These are phyloP conservation scores for Nicotiana undulata DNA, from an alignment of 257 asterid genomes.

Conservation along the genomic window DNA sequence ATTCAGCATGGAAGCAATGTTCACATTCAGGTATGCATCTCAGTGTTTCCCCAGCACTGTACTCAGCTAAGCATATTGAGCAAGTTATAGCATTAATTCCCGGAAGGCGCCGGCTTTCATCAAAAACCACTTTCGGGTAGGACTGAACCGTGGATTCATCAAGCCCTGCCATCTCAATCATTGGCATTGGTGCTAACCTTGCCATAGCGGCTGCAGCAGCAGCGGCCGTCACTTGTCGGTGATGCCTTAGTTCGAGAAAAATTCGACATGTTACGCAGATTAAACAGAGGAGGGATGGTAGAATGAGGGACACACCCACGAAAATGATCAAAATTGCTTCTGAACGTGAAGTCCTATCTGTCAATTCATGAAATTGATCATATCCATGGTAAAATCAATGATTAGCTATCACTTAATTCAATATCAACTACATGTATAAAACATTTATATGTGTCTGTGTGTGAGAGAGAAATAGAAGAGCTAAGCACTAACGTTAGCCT, in stretches of 20 bases:
- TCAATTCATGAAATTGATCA: neutral
- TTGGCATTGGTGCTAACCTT: neutral
- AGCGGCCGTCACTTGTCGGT: neutral
- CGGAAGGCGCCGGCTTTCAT: conserved; percentile 15
- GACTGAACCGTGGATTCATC: conserved; percentile 21
- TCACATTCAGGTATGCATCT: conserved; percentile 32
- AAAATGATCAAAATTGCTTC: neutral
- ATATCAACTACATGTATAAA: neutral
- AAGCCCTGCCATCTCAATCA: conserved; percentile 5
- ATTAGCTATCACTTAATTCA: neutral
- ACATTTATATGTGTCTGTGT: neutral
- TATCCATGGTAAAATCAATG: neutral
- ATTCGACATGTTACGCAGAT: neutral
- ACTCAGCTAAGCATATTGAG: conserved; percentile 34
- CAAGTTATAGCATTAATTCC: conserved; percentile 20
- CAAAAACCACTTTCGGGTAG: conserved; percentile 17
- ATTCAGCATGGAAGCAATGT: conserved; percentile 35
- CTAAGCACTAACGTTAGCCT: neutral
- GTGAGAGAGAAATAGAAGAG: neutral
- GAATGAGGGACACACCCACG: neutral
- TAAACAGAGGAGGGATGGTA: conserved; percentile 1
- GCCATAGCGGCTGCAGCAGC: neutral
- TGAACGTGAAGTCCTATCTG: neutral
- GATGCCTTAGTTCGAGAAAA: neutral
- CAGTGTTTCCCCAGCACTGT: conserved; percentile 22